Evolutionary conservation across 2,329 filamentous ascomycete genomes (phyloP), one percentile per base, ranked within the genome.

Genomic region (Aspergillus melleus): DNA sequence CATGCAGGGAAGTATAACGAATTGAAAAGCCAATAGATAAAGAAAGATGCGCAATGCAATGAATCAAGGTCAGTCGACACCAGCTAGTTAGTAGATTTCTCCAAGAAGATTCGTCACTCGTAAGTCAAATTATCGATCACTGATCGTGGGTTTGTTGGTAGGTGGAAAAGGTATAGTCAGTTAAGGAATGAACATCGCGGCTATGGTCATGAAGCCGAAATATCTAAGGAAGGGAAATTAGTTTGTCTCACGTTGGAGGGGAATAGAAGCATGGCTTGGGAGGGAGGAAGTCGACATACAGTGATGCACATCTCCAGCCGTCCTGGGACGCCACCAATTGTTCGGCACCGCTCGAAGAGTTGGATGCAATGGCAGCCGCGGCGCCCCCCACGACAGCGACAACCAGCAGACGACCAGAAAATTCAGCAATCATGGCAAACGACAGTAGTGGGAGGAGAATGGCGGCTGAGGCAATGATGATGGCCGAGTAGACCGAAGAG

Each of bases 361-460:
- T 72, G n/a, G 74, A 71, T 12, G 75, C 74, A 54, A 76, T 71
- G n/a, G 71, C 69, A 5, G 73, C 70, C 8, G 83, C 77, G 2
- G 81, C 79, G 0, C 79, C 73, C 0, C 79, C 82, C 0, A 86
- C 81, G 0, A 88, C 75, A 4, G 81, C 66, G 2, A 86, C 82
- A 2, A 89, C 80, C 0, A 81, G 81, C 63, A 88, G 79, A n/a
- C 86, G 80, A 1, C 82, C 84, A 0, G 82, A 69, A 61, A 88
- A 86, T 6, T 82, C 80, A 0, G 82, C 79, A 20, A 89, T 83
- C 22, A 86, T 77, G 5, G 80, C 72, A 67, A 89, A 89, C 0
- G 84, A 80, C 9, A 88, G 67, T 1, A 88, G 77, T 0, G 87
- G 86, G 0, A 86, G 73, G 6, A 88, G 72, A 2, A 89, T 76